Evolutionary conservation across 2,329 filamentous ascomycete species (phyloP).

Genomic region (Curvularia eragrostidis): DNA sequence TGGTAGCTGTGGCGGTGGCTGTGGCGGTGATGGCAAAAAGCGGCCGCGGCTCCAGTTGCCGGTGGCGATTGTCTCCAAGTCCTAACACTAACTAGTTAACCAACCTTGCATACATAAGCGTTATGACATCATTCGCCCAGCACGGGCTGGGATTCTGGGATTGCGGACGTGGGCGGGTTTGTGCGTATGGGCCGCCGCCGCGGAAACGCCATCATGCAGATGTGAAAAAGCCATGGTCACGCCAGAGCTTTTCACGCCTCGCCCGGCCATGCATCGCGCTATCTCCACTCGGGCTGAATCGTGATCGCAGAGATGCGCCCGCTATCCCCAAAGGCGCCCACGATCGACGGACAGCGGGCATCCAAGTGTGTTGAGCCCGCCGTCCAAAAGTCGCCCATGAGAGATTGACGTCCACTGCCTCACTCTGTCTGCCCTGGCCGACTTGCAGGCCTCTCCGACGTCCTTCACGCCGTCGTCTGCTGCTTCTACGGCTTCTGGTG

Average conservation of each 20-base stretch:
- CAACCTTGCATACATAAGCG: too few species aligned
- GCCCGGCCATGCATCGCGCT: slow-evolving; percentile 15
- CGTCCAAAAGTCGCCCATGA: slow-evolving; percentile 8
- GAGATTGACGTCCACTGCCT: slow-evolving; percentile 9
- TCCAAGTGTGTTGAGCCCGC: slow-evolving; percentile 9
- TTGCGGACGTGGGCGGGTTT: too few species aligned
- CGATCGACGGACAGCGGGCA: slow-evolving; percentile 30
- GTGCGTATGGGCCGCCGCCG: too few species aligned
- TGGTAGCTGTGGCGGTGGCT: background rate
- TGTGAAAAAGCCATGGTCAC: slow-evolving; percentile 15
- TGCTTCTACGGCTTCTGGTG: slow-evolving; percentile 8
- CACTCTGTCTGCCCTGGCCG: slow-evolving; percentile 7
- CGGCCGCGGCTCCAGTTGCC: background rate
- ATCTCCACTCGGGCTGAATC: slow-evolving; percentile 16
- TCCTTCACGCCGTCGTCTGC: background rate
- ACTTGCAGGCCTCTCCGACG: too few species aligned
- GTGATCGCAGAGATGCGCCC: slow-evolving; percentile 21
- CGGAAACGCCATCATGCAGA: slow-evolving; percentile 1
- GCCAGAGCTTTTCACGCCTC: slow-evolving; percentile 13
- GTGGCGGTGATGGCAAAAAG: too few species aligned
- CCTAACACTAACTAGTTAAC: too few species aligned
- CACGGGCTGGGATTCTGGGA: too few species aligned
- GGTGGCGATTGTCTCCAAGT: too few species aligned
- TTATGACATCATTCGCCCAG: too few species aligned
- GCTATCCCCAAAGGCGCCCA: slow-evolving; percentile 12